A percentile compares a stretch with the other conserved stretches of the same genome.
phyloP scores from a whole-genome alignment of 2,329 filamentous ascomycete species.

The Fusarium proliferatum region DNA sequence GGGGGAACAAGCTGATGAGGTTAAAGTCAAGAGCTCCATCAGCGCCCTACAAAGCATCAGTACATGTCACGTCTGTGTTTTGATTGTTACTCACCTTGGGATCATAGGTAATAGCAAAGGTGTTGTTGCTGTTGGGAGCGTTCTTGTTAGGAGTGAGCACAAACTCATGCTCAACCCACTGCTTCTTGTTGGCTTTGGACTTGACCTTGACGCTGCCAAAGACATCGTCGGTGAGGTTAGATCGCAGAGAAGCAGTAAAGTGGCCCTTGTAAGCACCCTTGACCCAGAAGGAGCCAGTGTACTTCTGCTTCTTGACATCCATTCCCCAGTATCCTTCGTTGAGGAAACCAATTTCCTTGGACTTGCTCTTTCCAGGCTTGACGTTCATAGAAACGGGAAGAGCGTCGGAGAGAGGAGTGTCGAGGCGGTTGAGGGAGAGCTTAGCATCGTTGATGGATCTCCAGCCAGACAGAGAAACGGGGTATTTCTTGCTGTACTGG shows the following conservation, averaged over 20 bases:
- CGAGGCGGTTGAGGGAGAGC: slow-evolving; percentile 59
- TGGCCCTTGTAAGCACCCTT: slow-evolving; percentile 59
- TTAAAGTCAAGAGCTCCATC: slow-evolving; percentile 64
- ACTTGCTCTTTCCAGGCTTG: slow-evolving; percentile 42
- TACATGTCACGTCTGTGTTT: rapidly evolving
- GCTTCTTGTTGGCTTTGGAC: slow-evolving; percentile 52
- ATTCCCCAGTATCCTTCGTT: slow-evolving; percentile 71
- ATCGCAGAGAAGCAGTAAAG: slow-evolving; percentile 61
- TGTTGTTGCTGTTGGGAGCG: slow-evolving; percentile 66
- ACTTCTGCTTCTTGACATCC: slow-evolving; percentile 59
- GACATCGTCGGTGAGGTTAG: slow-evolving; percentile 56
- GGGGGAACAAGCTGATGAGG: slow-evolving; percentile 69
- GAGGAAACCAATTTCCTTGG: slow-evolving; percentile 56
- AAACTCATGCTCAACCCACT: slow-evolving; percentile 65
- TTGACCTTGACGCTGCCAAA: slow-evolving; percentile 61
- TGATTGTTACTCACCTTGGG: slow-evolving; percentile 22
- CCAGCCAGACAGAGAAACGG: slow-evolving; percentile 60
- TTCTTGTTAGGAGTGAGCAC: slow-evolving; percentile 56
- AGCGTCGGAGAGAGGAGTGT: slow-evolving; percentile 61
- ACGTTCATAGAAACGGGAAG: slow-evolving; percentile 64
- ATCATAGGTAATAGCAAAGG: slow-evolving; percentile 66
- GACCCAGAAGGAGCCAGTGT: slow-evolving; percentile 65
- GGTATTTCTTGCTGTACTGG: slow-evolving; percentile 61
- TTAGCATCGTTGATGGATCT: slow-evolving; percentile 55
- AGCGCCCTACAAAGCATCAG: slow-evolving; percentile 44